phyloP scores from a whole-genome alignment of 1,284 basidiomycete genomes.

The Sparassis latifolia region DNA sequence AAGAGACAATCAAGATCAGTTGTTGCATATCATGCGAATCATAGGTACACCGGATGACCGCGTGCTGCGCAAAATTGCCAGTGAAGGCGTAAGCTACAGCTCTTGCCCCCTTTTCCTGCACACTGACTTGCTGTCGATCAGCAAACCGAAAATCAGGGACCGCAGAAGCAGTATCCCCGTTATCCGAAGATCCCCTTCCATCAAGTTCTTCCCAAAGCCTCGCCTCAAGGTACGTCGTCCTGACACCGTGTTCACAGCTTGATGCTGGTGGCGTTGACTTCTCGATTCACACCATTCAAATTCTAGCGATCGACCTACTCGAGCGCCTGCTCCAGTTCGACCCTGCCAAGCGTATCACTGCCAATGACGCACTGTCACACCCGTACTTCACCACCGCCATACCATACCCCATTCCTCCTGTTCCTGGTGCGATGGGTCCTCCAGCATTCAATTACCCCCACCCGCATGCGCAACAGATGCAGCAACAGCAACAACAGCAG shows the following conservation, averaged over 20 bases:
- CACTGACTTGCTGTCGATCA: conserved; percentile 5
- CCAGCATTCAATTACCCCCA: conserved; percentile 67
- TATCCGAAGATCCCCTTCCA: conserved; percentile 90
- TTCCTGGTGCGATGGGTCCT: conserved; percentile 56
- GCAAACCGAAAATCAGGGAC: conserved; percentile 84
- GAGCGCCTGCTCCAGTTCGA: conserved; percentile 97
- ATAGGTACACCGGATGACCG: conserved; percentile 93
- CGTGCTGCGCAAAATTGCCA: conserved; percentile 83
- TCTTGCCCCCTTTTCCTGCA: not conserved
- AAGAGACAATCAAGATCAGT: conserved; percentile 95
- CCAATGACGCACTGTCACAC: conserved; percentile 88
- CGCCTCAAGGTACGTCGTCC: conserved; percentile 66
- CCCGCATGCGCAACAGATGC: conserved; percentile 42
- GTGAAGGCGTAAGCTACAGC: conserved; percentile 73
- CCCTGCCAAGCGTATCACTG: conserved; percentile 87
- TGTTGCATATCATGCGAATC: conserved; percentile 96
- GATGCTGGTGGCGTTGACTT: conserved; percentile 1
- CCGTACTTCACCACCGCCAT: conserved; percentile 79
- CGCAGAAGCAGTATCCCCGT: conserved; percentile 74
- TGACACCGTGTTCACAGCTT: not conserved
- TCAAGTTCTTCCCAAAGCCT: conserved; percentile 88
- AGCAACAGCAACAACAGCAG: conserved; percentile 30
- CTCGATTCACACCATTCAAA: conserved; percentile 1
- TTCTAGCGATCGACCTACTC: conserved; percentile 84
- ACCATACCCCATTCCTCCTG: conserved; percentile 37